Base-by-base conservation (phyloP, 352 stramenopile genomes). In the Pythium angustatum region DNA sequence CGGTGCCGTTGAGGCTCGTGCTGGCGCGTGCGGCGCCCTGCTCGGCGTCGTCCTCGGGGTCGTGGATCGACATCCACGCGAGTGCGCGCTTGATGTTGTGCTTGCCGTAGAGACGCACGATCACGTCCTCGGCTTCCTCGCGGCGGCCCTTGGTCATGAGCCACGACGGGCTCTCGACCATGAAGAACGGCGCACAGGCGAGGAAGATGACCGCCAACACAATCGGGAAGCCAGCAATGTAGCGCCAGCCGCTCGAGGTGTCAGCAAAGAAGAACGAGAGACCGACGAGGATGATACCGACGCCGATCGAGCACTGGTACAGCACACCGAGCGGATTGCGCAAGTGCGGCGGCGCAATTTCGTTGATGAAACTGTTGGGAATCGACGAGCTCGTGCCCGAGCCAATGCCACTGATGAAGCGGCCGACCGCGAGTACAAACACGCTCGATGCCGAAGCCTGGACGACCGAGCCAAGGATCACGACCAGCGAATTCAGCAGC, bases 231-330 rank as follows among this genome's bases (percentile, higher is more conserved):
- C 31, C 81, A 45, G 33, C 73, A 17, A 87, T 86, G 38, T 77
- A 81, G 14, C 83, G 71, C 81, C 81, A 90, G 11, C 81, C 77
- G 5, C 26, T 58, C 47, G 68, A 76, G 0, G 73, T 83, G 49
- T 77, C 73, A 7, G 72, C 69, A 51, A 88, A 79, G 60, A 80
- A 87, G 51, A 83, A 87, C 22, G 83, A 75, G 43, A 73, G 69
- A 0, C 67, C 66, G 19, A 79, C 71, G 15, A 87, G 47, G 3
- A 87, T 30, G 34, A 85, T 76, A 22, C 79, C 78, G 7, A 82
- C 28, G 0, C 63, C 72, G 41, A 90, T 64, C 11, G 63, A 68
- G 22, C 79, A 71, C 58, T 90, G 81, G 43, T 87, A 68, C 9
- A 21, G 22, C 26, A 73, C 48, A 24, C 72, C 72, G n/a, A 83